Conservation (phyloP, 2,329 filamentous ascomycete species). For the Apiospora saccharicola region DNA sequence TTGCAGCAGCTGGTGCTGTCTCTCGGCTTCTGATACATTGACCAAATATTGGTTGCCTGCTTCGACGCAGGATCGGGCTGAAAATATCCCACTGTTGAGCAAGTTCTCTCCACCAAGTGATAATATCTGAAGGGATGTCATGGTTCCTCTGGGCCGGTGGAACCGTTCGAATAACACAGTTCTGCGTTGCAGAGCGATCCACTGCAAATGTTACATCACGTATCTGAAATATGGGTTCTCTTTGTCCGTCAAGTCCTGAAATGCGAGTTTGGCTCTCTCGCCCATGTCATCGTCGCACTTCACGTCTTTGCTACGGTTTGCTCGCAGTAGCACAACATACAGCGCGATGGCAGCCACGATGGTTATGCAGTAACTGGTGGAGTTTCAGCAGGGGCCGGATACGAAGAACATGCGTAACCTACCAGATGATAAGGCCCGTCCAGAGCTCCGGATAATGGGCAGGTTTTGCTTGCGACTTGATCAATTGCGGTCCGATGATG, state of each 20-base stretch:
- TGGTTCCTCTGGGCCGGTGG: background rate
- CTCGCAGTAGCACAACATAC: slow-evolving; percentile 65
- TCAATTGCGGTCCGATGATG: slow-evolving; percentile 77
- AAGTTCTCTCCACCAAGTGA: background rate
- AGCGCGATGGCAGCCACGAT: slow-evolving; percentile 63
- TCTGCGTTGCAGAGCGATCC: background rate
- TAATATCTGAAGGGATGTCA: background rate
- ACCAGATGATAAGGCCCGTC: slow-evolving; percentile 71
- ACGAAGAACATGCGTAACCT: slow-evolving; percentile 31
- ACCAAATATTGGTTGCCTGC: background rate
- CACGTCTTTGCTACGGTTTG: slow-evolving; percentile 61
- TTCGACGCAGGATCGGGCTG: background rate
- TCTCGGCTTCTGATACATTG: slow-evolving; percentile 8
- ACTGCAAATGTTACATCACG: slow-evolving; percentile 47
- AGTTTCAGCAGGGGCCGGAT: slow-evolving; percentile 28
- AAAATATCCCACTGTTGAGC: background rate
- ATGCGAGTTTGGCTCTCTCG: slow-evolving; percentile 70
- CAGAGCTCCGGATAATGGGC: slow-evolving; percentile 76
- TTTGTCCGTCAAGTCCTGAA: slow-evolving; percentile 73
- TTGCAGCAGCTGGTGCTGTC: background rate
- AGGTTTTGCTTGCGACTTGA: slow-evolving; percentile 69
- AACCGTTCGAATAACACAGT: background rate
- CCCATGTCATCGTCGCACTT: slow-evolving; percentile 59
- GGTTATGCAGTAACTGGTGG: slow-evolving; percentile 69
- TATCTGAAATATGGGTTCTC: slow-evolving; percentile 74